Conservation (phyloP, 768 basidiomycete genomes). For the Tylopilus rubrobrunneus region DNA sequence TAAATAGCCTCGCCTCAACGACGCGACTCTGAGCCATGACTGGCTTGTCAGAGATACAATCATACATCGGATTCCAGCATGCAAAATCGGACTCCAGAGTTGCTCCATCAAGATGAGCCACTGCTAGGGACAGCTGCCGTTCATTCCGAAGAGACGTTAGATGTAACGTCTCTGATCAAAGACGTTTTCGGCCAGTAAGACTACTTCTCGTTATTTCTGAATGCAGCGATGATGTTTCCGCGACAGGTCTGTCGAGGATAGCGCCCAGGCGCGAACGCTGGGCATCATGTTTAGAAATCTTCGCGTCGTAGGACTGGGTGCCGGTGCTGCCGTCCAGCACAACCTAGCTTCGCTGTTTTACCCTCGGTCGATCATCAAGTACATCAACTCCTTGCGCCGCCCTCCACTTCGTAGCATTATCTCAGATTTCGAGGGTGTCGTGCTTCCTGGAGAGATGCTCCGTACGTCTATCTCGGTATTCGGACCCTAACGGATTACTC, state of each 20-base stretch:
- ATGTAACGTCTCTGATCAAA: conserved; percentile 16
- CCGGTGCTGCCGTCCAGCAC: conserved; percentile 40
- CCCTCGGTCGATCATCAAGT: conserved; percentile 35
- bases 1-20: too few relatives aligned
- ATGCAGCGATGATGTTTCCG: not conserved
- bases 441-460: conserved; percentile 73
- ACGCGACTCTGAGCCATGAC: too few relatives aligned
- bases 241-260: conserved; percentile 31
- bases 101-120: not conserved
- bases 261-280: conserved; percentile 37
- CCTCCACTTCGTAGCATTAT: conserved; percentile 65
- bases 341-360: conserved; percentile 54
- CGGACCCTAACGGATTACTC: not conserved
- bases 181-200: conserved; percentile 11
- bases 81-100: too few relatives aligned
- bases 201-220: not conserved
- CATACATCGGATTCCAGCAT: too few relatives aligned
- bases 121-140: not conserved
- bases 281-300: conserved; percentile 52
- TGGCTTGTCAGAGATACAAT: too few relatives aligned
- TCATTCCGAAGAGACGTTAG: not conserved
- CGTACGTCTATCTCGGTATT: conserved; percentile 41
- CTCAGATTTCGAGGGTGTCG: conserved; percentile 57
- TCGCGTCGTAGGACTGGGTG: conserved; percentile 47
- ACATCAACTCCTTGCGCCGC: conserved; percentile 46